Base-by-base conservation (phyloP, 78 protist genomes). In the Dictyostelium firmibasis region DNA sequence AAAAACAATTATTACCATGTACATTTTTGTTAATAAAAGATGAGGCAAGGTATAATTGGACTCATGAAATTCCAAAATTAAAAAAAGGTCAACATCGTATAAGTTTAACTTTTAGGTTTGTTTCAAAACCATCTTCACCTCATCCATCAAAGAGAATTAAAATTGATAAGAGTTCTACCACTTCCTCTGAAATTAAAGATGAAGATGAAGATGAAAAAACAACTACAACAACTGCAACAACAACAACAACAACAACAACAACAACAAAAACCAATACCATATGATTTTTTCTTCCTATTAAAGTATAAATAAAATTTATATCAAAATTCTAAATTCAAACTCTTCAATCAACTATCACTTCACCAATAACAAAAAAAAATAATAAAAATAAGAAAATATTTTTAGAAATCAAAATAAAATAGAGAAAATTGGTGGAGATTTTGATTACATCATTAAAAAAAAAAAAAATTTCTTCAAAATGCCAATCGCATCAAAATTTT, bases 61-160 rank as follows among this genome's bases (percentile, higher is more conserved):
- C 86, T 9, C 86, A 82, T 33, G 86, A 82, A 57, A 82, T 82
- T 11, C 86, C 86, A 8, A 82, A 82, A 82, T 43, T 82, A 50
- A 57, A 50, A 38, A 57, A 72, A 33, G 79, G 79, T 16, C 47
- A 72, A 27, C 38, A 79, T 25, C 53, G 84, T 27, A 79, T 79
- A 27, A 79, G 84, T 44, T 31, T 79, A 44, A 79, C 84, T 25
- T 79, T 79, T 79, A 20, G 84, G 9, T 79, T 27, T 29, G 25
- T 67, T 29, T 27, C 75, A n/a, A 27, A 27, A 67, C 74, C 74
- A 25, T 14, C 31, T 11, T 25, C 75, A 67, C 31, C 75, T 27
- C 2, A n/a, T n/a, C n/a, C n/a, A n/a, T n/a, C n/a, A n/a, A n/a
- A n/a, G n/a, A n/a, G n/a, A n/a, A n/a, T n/a, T n/a, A n/a, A n/a